Percentiles rank a stretch among this genome's conserved stretches.
Conservation (phyloP, 2,329 filamentous ascomycete species). For the Ambrosiella beaveri region DNA sequence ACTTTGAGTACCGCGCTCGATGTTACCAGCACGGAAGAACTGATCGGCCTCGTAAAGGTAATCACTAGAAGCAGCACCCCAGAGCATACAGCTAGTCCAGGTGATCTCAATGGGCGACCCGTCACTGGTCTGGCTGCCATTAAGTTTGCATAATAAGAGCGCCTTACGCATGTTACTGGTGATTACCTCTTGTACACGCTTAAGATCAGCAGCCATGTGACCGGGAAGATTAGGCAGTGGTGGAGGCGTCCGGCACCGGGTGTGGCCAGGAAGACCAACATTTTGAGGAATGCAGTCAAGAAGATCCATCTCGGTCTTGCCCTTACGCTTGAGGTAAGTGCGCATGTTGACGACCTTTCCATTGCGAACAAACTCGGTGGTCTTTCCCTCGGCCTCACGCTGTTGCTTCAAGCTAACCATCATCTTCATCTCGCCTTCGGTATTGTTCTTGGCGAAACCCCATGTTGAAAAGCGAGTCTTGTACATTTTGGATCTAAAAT, state of each 20-base stretch:
- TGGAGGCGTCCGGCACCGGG: slow-evolving; percentile 28
- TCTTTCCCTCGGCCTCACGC: slow-evolving; percentile 34
- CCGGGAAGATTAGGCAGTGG: slow-evolving; percentile 25
- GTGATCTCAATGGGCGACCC: slow-evolving; percentile 22
- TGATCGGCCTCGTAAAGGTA: slow-evolving; percentile 28
- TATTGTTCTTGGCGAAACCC: slow-evolving; percentile 39
- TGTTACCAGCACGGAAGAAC: slow-evolving; percentile 25
- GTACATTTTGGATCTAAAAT: slow-evolving; percentile 33
- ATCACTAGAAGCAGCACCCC: slow-evolving; percentile 28
- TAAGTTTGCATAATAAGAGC: slow-evolving; percentile 25
- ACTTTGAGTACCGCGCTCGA: slow-evolving; percentile 24
- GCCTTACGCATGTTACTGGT: slow-evolving; percentile 28
- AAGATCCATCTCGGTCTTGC: slow-evolving; percentile 35
- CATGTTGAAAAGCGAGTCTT: slow-evolving; percentile 38
- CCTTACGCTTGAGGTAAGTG: slow-evolving; percentile 35
- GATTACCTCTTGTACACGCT: slow-evolving; percentile 28
- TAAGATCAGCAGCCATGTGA: slow-evolving; percentile 25
- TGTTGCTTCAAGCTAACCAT: slow-evolving; percentile 35
- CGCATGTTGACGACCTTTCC: slow-evolving; percentile 34
- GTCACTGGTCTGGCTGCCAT: not conserved
- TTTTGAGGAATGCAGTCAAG: slow-evolving; percentile 26
- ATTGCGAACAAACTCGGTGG: slow-evolving; percentile 35
- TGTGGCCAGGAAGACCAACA: slow-evolving; percentile 26
- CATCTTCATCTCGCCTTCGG: slow-evolving; percentile 33
- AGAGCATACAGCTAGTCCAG: slow-evolving; percentile 27